Percentiles rank a stretch among this genome's conserved stretches.
phyloP scores from a whole-genome alignment of 2,329 filamentous ascomycete genomes.

The Botrytis fabae region DNA sequence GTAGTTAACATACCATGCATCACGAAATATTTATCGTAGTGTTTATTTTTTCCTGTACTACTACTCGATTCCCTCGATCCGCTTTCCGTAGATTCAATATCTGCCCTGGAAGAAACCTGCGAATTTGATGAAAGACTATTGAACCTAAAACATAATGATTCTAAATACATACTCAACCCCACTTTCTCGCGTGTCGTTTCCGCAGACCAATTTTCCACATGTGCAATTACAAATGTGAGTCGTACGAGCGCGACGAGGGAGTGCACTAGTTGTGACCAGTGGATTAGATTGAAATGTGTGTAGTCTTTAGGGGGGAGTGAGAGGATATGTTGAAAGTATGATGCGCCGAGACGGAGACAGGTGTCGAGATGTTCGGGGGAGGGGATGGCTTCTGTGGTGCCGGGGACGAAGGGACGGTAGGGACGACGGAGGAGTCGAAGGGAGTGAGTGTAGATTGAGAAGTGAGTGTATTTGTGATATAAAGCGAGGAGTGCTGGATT shows the following conservation, averaged over 20 bases:
- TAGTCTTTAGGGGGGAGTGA: constrained; percentile 32
- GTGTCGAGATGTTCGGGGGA: constrained; percentile 7
- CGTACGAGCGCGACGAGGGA: constrained; percentile 31
- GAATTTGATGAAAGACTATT: constrained; percentile 25
- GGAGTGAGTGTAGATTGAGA: constrained; percentile 34
- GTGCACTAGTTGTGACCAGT: constrained; percentile 33
- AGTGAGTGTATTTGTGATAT: constrained; percentile 26
- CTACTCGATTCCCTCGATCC: neutral
- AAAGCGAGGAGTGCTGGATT: constrained; percentile 29
- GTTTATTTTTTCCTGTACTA: neutral
- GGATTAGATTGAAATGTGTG: constrained; percentile 29
- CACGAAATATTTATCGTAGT: constrained; percentile 3
- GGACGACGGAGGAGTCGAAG: constrained; percentile 34
- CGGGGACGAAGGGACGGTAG: constrained; percentile 28
- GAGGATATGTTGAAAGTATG: constrained; percentile 36
- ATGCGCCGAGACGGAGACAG: constrained; percentile 24
- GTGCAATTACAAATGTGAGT: constrained; percentile 37
- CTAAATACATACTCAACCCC: constrained; percentile 38
- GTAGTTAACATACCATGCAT: constrained; percentile 1
- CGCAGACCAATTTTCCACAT: constrained; percentile 32
- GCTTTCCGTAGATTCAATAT: neutral
- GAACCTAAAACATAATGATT: constrained; percentile 36
- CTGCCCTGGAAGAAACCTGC: neutral
- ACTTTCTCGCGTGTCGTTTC: constrained; percentile 32
- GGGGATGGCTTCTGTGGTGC: neutral